Conservation (phyloP, 768 basidiomycete genomes). For the Solioccasus polychromus region DNA sequence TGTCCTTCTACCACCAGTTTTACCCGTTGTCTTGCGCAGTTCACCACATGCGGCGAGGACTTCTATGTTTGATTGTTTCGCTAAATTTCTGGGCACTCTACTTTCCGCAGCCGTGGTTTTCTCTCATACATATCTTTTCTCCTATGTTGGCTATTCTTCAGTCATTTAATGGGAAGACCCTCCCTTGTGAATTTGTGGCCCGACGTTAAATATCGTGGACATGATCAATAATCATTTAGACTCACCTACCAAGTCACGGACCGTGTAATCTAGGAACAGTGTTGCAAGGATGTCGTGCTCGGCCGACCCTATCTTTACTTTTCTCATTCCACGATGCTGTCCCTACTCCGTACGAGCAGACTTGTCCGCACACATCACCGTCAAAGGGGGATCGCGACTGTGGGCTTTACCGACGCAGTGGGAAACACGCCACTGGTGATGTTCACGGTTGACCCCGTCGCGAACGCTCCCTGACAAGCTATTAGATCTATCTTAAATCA, state of each 20-base stretch:
- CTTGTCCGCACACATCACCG: conserved; percentile 14
- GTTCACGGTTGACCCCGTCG: not conserved
- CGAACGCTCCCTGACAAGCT: conserved; percentile 1
- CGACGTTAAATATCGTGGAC: conserved; percentile 13
- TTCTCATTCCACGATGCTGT: conserved; percentile 13
- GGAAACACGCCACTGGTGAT: conserved; percentile 92
- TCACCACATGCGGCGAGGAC: conserved; percentile 16
- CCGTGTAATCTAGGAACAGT: not conserved
- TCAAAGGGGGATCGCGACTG: conserved; percentile 38
- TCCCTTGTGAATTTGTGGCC: conserved; percentile 23
- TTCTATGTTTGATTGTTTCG: conserved; percentile 10
- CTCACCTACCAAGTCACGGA: conserved; percentile 1
- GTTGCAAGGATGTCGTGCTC: conserved; percentile 24
- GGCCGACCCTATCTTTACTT: not conserved
- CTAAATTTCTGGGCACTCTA: conserved; percentile 12
- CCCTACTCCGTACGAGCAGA: conserved; percentile 35
- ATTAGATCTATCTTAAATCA: conserved; percentile 75
- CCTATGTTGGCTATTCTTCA: conserved; percentile 17
- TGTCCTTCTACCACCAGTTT: conserved; percentile 20
- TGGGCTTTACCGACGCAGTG: conserved; percentile 82
- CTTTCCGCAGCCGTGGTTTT: conserved; percentile 15
- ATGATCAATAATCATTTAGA: conserved; percentile 15
- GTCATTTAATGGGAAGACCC: conserved; percentile 25
- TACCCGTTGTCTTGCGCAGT: conserved; percentile 32
- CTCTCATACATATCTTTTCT: conserved; percentile 2